Evolutionary conservation across 176 grass and related monocot genomes (phyloP), one percentile per base, ranked within the genome.

Genomic region (Ampelocalamus luodianensis): DNA sequence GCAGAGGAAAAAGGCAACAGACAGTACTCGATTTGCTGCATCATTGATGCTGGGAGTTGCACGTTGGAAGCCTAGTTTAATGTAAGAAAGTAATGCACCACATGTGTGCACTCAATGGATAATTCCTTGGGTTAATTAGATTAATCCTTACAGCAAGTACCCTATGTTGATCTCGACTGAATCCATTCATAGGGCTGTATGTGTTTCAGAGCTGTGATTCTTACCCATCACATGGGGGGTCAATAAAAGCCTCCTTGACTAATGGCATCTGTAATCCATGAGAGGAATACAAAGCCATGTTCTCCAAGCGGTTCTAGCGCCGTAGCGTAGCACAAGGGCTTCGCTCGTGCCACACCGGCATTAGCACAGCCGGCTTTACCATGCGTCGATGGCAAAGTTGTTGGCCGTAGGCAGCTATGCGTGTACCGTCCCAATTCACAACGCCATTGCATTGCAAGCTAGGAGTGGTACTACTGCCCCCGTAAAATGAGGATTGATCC

Each of bases 141-240:
- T 13, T 72, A 72, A n/a, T 85, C 74, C 73, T n/a, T 72, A 78
- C 79, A n/a, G 26, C 61, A 69, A 74, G 9, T 81, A 46, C 48
- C 79, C 50, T n/a, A 83, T n/a, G 77, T 12, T 16, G 77, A 58
- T 51, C 49, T 66, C 36, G 0, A 43, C 55, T 37, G 24, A 43
- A 50, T 60, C 37, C 58, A 71, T 12, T 32, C 46, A 56, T 42
- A 42, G 44, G 4, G 32, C 23, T 20, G 32, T 55, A 2, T 65
- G 70, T 48, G 79, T 50, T 83, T 74, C 79, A 68, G 89, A 87
- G 79, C 79, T 87, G 74, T 79, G 59, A 73, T 74, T 86, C 77
- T 81, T 48, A 5, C 6, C 20, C 8, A 0, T 42, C 76, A 85
- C 83, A 82, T 82, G 78, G 77, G 59, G 39, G 68, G 12, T 83